Evolutionary conservation across 768 basidiomycete genomes (phyloP), one percentile per base, ranked within the genome.

Genomic region (Coprinopsis marcescibilis): DNA sequence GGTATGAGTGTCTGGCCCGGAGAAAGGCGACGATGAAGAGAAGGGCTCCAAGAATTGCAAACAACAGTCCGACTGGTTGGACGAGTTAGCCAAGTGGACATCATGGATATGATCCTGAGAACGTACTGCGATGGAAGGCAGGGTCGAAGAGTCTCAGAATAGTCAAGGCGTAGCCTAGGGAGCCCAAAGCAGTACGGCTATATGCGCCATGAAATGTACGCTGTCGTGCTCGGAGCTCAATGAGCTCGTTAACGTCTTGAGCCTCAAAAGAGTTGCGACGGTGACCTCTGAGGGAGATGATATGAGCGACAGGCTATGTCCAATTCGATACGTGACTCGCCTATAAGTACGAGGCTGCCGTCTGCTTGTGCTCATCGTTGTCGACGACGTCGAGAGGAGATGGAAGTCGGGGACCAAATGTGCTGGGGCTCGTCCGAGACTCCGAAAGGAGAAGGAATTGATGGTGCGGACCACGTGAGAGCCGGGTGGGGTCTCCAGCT

Each of bases 191-290:
- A 0, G 81, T 85, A 21, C 89, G 79, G 30, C 73, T 74, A 63
- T 91, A 91, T 12, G 89, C 86, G 13, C 87, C 89, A 43, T 90
- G 77, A 57, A 89, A 90, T 0, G 89, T 92, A 33, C 89, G 73
- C 53, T 87, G 81, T 23, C 88, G 73, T 1, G 89, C 89, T 12
- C 89, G 75, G 14, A 92, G 63, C 59, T 92, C 89, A 19, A 79
- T 79, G 43, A 83, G 75, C 57, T 83, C 80, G 43, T 69, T 71
- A 25, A 80, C 49, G 53, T 83, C 81, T 14, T 67, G 55, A 1
- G 80, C 65, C 6, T 68, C 56, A 53, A 80, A 83, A 1, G 80
- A 83, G 38, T 71, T 41, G 30, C 65, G 57, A 12, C 66, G 62
- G 45, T 67, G 66, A 11, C 66, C 66, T 51, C 66, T 67, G 26